Base-by-base conservation (phyloP, 768 basidiomycete genomes). In the Tylopilus felleus region DNA sequence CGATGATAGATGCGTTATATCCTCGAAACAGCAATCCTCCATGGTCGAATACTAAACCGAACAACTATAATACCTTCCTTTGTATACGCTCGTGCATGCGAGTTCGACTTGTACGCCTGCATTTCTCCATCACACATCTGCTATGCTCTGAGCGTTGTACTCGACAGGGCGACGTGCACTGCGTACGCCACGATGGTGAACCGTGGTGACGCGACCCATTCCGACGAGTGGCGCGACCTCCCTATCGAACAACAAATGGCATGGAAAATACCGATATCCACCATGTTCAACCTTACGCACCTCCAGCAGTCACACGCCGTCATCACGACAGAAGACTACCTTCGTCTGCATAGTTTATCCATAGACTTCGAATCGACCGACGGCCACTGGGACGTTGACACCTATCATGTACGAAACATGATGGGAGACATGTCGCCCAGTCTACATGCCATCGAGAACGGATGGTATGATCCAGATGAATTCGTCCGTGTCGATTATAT, bases 61-160 rank as follows among this genome's bases (percentile, higher is more conserved):
- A 75, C 74, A 7, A 69, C 77, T 16, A 69, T 80, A 36, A 36
- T 80, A 12, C 77, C 79, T 1, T 74, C 78, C 5, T 75, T 73
- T 53, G 67, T 80, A 23, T 80, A 80, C 29, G 77, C 77, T 9
- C 74, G 78, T 23, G 71, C 71, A 0, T 79, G 79, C 62, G 74
- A 77, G 50, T 71, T 69, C 21, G 67, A 71, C 22, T 21, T 63
- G 67, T 67, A 39, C n/a, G 68, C 13, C n/a, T 3, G 5, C 28
- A 12, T 36, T 23, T 17, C 17, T 45, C 27, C 7, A 2, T 17
- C 4, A 22, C 5, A 10, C 13, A 16, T 9, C 41, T 28, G 21
- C 35, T 33, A 5, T 43, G 2, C 41, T n/a, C 45, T 48, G 28
- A 57, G 12, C 27, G 25, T 33, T 21, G 2, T 21, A 1, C 25